Base-by-base conservation (phyloP, 371 early-diverging fungal species). In the Mycotypha africana region DNA sequence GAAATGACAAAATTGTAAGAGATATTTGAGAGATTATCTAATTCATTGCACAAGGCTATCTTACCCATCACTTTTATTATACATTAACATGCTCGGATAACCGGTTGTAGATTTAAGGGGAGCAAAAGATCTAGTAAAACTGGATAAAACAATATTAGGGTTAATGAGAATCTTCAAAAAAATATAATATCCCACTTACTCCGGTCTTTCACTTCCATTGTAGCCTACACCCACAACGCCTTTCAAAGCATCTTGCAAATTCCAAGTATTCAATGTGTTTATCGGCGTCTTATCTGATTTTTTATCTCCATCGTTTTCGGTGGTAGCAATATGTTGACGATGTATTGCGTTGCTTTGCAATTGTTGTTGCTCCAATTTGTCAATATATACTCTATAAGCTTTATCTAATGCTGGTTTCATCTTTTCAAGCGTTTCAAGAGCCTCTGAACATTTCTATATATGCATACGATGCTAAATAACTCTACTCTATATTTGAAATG, bases 401-500 rank as follows among this genome's bases (percentile, higher is more conserved):
- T 45, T 32, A 16, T 62, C 58, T 36, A 78, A 34, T 1, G 36
- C 38, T n/a, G 69, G 74, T 36, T 76, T 72, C 43, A 78, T 58
- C 12, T 42, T 22, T 35, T 76, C 79, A 32, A 79, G 45, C 2
- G 58, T 60, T 30, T 75, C 71, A 28, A 78, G 38, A 1, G 76
- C 78, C 32, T 74, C 68, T 8, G 62, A 23, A 20, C 70, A 74
- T 47, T 75, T 69, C 79, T 74, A 43, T 43, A 38, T 19, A n/a
- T n/a, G n/a, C n/a, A n/a, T n/a, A n/a, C n/a, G n/a, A n/a, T n/a
- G n/a, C n/a, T 20, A 14, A 15, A 21, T 12, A 6, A 6, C 12
- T 28, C 6, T 28, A 8, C 30, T 8, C 12, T 28, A 28, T 6
- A 6, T 28, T 6, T 28, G 30, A 28, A 28, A 28, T 8, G 12